Evolutionary conservation across 371 early-diverging fungal genomes (phyloP).

Genomic region (Lichtheimia ornata): DNA sequence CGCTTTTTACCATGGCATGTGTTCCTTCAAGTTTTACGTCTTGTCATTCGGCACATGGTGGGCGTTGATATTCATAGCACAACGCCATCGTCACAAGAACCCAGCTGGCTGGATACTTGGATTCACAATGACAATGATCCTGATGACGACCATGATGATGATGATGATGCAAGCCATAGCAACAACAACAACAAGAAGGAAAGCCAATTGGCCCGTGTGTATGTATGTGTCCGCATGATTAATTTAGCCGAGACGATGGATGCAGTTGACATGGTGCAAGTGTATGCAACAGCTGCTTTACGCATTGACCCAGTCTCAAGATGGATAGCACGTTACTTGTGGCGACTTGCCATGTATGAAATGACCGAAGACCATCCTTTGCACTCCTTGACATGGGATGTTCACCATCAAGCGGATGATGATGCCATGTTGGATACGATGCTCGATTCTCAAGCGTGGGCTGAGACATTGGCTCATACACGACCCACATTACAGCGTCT

Average conservation of each 20-base stretch:
- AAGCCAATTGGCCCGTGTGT: slow-evolving; percentile 21
- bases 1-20: background rate
- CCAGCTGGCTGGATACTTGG: slow-evolving; percentile 4
- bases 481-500: slow-evolving; percentile 31
- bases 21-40: background rate
- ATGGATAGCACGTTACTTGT: slow-evolving; percentile 30
- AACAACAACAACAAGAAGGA: background rate
- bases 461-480: slow-evolving; percentile 33
- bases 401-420: slow-evolving; percentile 35
- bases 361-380: slow-evolving; percentile 33
- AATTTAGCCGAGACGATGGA: slow-evolving; percentile 33
- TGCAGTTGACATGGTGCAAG: slow-evolving; percentile 16
- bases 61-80: background rate
- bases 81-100: background rate
- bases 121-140: background rate
- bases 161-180: background rate
- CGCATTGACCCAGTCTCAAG: slow-evolving; percentile 36
- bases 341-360: slow-evolving; percentile 41
- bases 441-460: slow-evolving; percentile 39
- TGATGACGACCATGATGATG: background rate
- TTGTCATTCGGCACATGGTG: slow-evolving; percentile 3
- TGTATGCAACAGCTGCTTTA: slow-evolving; percentile 43
- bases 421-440: slow-evolving; percentile 26
- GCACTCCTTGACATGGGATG: slow-evolving; percentile 33
- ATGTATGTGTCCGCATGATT: slow-evolving; percentile 35